Evolutionary conservation across 2,329 filamentous ascomycete species (phyloP).

Genomic region (Cadophora gregata): DNA sequence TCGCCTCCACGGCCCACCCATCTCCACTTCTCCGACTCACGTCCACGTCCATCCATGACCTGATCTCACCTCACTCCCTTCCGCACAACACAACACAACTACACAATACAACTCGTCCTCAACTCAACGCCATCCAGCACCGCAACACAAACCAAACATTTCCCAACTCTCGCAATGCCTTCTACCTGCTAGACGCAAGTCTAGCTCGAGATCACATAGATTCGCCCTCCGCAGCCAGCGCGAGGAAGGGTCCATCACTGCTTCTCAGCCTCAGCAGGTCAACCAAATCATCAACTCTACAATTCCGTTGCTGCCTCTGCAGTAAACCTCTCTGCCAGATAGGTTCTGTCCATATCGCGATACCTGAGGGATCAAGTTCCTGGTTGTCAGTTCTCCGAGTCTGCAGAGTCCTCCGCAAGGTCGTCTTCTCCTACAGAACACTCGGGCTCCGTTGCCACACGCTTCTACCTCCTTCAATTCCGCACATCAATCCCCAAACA

Average conservation of each 20-base stretch:
- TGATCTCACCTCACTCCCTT: slow-evolving; percentile 1
- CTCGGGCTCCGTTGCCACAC: slow-evolving; percentile 43
- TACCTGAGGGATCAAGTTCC: slow-evolving; percentile 42
- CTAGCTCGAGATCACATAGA: slow-evolving; percentile 50
- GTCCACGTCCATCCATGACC: not conserved
- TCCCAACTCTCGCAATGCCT: slow-evolving; percentile 37
- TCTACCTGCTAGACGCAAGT: slow-evolving; percentile 52
- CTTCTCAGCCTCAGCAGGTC: slow-evolving; percentile 50
- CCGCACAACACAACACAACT: slow-evolving; percentile 8
- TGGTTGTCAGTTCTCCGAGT: slow-evolving; percentile 44
- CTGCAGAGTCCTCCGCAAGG: slow-evolving; percentile 44
- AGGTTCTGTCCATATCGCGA: slow-evolving; percentile 27
- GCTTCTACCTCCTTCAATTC: slow-evolving; percentile 40
- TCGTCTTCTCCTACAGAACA: slow-evolving; percentile 41
- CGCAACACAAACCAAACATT: slow-evolving; percentile 14
- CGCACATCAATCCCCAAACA: slow-evolving; percentile 32
- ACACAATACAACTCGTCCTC: slow-evolving; percentile 18
- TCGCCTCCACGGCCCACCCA: not conserved
- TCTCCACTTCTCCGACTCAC: slow-evolving; percentile 16
- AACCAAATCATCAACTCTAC: slow-evolving; percentile 30
- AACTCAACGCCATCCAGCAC: slow-evolving; percentile 20
- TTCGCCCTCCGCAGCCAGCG: slow-evolving; percentile 53
- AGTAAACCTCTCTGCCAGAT: slow-evolving; percentile 27
- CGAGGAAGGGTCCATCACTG: slow-evolving; percentile 50
- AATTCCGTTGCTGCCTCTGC: slow-evolving; percentile 33